Percentiles rank a stretch among this genome's conserved stretches.
Evolutionary conservation across 257 asterid genomes (phyloP).

Genomic region (Solanum virginianum): DNA sequence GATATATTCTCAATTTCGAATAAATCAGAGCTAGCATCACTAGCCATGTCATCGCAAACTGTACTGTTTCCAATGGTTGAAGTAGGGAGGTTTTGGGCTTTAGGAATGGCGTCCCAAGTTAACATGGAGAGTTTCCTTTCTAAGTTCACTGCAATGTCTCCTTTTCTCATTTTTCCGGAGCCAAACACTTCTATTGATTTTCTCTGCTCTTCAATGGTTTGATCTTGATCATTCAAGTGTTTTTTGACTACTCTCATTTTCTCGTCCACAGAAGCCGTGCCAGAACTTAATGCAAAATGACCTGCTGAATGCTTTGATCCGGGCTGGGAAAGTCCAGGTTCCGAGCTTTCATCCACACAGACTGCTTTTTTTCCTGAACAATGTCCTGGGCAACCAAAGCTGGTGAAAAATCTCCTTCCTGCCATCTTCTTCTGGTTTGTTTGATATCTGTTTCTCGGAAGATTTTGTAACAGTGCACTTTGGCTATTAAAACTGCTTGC

Average conservation of each 20-base stretch:
- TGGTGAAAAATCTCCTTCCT: conserved; percentile 23
- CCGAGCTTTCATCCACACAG: neutral
- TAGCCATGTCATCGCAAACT: conserved; percentile 50
- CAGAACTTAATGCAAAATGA: neutral
- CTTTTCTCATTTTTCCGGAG: conserved; percentile 17
- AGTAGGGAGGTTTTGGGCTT: conserved; percentile 7
- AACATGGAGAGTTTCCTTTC: conserved; percentile 65
- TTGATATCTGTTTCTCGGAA: conserved; percentile 3
- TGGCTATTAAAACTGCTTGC: conserved; percentile 47
- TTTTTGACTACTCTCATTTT: neutral
- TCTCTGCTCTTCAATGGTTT: conserved; percentile 17
- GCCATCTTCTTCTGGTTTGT: conserved; percentile 28
- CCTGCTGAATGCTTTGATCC: conserved; percentile 1
- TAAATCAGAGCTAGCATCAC: conserved; percentile 77
- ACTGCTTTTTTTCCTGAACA: conserved; percentile 45
- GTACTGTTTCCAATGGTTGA: conserved; percentile 18
- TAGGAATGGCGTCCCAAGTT: conserved; percentile 82
- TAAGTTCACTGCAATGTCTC: conserved; percentile 29
- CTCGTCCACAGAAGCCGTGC: neutral
- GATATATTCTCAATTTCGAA: conserved; percentile 71
- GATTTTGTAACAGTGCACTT: conserved; percentile 13
- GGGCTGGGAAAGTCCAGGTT: conserved; percentile 1
- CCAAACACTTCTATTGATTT: conserved; percentile 71
- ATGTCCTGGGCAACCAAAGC: conserved; percentile 41
- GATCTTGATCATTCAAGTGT: neutral